phyloP scores from a whole-genome alignment of 345 rosid species.

The Streptanthus diversifolius region DNA sequence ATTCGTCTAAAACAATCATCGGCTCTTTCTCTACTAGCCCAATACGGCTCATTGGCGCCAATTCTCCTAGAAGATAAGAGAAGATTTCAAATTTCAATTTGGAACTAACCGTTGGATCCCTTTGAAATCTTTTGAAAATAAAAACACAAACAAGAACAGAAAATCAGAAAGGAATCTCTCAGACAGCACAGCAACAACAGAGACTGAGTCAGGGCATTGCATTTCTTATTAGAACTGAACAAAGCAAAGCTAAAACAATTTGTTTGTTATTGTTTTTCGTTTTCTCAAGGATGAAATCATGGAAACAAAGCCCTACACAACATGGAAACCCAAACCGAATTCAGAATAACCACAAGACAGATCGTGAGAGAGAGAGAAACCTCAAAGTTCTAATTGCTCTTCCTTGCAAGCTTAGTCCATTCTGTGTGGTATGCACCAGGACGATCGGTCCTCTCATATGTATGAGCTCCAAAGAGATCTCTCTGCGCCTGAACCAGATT shows the following conservation, averaged over 20 bases:
- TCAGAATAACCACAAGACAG: slow-evolving; percentile 19
- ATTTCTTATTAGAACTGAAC: background rate
- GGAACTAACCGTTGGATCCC: no score
- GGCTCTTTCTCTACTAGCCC: no score
- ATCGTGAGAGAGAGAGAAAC: slow-evolving; percentile 27
- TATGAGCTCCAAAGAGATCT: slow-evolving; percentile 96
- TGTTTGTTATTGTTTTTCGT: background rate
- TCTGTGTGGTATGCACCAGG: slow-evolving; percentile 83
- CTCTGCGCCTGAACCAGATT: slow-evolving; percentile 98
- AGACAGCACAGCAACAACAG: background rate
- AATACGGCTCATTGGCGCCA: no score
- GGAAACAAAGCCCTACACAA: slow-evolving; percentile 17
- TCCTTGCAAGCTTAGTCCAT: slow-evolving; percentile 81
- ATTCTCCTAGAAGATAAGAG: no score
- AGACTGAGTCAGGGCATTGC: background rate
- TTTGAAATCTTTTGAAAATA: no score
- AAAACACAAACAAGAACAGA: background rate
- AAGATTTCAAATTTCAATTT: no score
- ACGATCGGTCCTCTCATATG: slow-evolving; percentile 86
- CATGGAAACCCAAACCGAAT: slow-evolving; percentile 13
- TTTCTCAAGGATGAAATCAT: background rate
- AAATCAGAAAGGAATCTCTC: background rate
- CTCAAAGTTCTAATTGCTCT: slow-evolving; percentile 44
- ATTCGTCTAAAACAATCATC: no score
- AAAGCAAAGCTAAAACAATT: background rate